phyloP scores from a whole-genome alignment of 495 filamentous ascomycete species.

The Aspergillus ellipticus region DNA sequence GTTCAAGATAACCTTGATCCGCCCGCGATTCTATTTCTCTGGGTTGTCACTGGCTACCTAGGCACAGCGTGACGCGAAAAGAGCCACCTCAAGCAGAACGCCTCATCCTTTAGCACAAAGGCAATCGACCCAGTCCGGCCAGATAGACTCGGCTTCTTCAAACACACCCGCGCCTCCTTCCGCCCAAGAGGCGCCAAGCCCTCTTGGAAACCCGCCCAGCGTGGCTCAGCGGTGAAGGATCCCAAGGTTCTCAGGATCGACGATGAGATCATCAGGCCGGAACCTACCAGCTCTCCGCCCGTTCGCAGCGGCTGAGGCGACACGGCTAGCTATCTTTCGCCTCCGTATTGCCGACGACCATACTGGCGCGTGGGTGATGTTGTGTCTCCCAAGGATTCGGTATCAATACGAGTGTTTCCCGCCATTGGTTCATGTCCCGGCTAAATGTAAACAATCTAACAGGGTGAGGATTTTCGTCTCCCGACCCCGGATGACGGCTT shows the following conservation, averaged over 20 bases:
- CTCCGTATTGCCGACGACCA: neutral
- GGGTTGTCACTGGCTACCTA: neutral
- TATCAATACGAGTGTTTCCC: neutral
- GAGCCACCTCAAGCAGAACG: neutral
- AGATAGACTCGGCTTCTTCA: neutral
- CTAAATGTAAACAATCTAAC: neutral
- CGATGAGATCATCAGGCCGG: too few species aligned
- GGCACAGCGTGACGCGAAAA: neutral
- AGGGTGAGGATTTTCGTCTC: neutral
- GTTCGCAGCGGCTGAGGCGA: neutral
- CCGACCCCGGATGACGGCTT: neutral
- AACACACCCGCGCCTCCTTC: neutral
- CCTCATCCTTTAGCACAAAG: neutral
- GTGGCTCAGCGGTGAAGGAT: slow-evolving; percentile 1
- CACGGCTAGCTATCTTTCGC: neutral
- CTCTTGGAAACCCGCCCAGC: neutral
- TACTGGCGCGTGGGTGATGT: neutral
- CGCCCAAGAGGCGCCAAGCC: neutral
- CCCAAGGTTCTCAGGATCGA: neutral
- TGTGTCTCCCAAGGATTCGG: neutral
- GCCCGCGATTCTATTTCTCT: neutral
- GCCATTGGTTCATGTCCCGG: neutral
- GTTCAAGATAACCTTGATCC: neutral
- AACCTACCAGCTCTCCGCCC: neutral
- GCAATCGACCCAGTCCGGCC: neutral